These are phyloP conservation scores for Didymella pinodella DNA, from an alignment of 2,329 filamentous ascomycete species.

Conservation along the genomic window DNA sequence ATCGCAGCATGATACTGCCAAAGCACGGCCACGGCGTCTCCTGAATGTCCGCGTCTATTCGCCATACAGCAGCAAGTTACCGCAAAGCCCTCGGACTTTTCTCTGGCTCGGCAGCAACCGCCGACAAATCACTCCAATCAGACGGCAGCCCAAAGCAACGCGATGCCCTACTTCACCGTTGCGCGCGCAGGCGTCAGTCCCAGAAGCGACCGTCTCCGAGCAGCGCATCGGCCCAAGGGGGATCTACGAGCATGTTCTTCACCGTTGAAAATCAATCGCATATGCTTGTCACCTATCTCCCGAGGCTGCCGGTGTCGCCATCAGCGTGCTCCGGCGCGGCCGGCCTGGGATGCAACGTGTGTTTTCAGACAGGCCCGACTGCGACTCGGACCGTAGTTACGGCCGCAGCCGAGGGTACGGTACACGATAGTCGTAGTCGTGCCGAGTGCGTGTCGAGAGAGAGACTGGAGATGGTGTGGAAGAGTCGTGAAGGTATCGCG, in stretches of 20 bases:
- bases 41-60: not conserved
- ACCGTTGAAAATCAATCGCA: not conserved
- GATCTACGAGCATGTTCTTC: not conserved
- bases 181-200: not conserved
- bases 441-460: not conserved
- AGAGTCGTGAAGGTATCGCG: not conserved
- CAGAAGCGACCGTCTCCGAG: not conserved
- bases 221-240: not conserved
- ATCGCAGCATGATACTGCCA: not conserved
- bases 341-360: not conserved
- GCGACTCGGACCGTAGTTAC: not conserved
- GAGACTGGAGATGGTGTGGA: not conserved
- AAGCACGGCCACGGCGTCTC: not conserved
- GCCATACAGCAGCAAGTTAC: not conserved
- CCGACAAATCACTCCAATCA: not conserved
- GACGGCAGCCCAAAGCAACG: not conserved
- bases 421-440: not conserved
- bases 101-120: not conserved
- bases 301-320: not conserved
- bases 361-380: not conserved
- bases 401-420: not conserved
- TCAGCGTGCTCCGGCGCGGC: not conserved
- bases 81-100: not conserved
- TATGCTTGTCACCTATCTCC: not conserved
- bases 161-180: not conserved